Percentiles rank a stretch among this genome's conserved stretches.
Conservation (phyloP, 2,329 filamentous ascomycete species). For the Xylaria sp. region DNA sequence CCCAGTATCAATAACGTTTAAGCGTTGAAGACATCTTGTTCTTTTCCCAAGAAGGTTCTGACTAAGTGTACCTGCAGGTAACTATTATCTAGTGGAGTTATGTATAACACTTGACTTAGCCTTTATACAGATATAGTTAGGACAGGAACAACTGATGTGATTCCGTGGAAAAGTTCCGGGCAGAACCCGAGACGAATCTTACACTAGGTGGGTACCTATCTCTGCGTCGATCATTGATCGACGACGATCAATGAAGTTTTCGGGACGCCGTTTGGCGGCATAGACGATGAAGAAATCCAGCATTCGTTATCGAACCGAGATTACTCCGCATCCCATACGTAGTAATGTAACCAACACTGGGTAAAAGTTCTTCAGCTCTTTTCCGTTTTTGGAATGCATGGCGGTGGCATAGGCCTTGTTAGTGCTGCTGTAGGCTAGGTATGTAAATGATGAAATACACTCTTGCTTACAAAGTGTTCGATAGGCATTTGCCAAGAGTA, state of each 20-base stretch:
- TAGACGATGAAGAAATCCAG: constrained; percentile 11
- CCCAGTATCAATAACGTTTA: no score
- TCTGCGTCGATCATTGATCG: constrained; percentile 20
- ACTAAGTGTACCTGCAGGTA: background rate
- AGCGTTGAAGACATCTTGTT: no score
- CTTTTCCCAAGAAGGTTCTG: background rate
- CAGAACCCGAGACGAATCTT: background rate
- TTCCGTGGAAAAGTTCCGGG: background rate
- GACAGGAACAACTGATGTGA: background rate
- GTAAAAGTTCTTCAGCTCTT: background rate
- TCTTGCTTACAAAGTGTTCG: background rate
- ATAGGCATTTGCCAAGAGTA: background rate
- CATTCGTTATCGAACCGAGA: constrained; percentile 2
- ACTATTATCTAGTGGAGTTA: no score
- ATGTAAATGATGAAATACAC: background rate
- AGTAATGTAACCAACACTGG: background rate
- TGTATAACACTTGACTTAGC: no score
- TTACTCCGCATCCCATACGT: constrained; percentile 2
- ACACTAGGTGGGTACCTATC: background rate
- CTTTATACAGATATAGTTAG: background rate
- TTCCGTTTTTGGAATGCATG: background rate
- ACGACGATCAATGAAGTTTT: background rate
- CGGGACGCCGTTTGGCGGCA: constrained; percentile 11
- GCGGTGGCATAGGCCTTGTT: background rate
- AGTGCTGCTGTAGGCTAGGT: background rate